phyloP scores from a whole-genome alignment of 441 rosid genomes.

The Erysimum pusillum region DNA sequence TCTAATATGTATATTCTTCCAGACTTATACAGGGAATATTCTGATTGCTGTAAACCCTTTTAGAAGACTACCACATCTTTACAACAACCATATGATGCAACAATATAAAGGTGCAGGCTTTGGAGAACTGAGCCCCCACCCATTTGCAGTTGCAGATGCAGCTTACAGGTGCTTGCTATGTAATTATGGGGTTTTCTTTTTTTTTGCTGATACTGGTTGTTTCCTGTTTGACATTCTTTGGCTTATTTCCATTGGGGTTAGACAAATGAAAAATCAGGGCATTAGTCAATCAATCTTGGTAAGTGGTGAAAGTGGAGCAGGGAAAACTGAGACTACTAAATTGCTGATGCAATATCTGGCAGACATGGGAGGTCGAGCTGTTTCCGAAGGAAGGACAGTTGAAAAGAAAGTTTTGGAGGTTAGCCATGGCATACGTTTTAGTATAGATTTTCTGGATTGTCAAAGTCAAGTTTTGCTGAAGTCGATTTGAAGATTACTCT shows the following conservation, averaged over 20 bases:
- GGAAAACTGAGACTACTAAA: slow-evolving; percentile 97
- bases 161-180: slow-evolving; percentile 74
- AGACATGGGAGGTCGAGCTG: slow-evolving; percentile 98
- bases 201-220: slow-evolving; percentile 18
- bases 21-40: slow-evolving; percentile 95
- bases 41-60: slow-evolving; percentile 98
- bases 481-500: slow-evolving; percentile 16
- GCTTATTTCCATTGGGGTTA: slow-evolving; percentile 44
- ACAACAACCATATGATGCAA: slow-evolving; percentile 93
- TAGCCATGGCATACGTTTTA: slow-evolving; percentile 37
- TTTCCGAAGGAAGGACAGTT: slow-evolving; percentile 87
- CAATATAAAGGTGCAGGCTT: slow-evolving; percentile 94
- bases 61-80: slow-evolving; percentile 89
- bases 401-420: slow-evolving; percentile 99
- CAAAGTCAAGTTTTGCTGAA: slow-evolving; percentile 23
- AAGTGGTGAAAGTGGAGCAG: slow-evolving; percentile 99
- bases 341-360: slow-evolving; percentile 96
- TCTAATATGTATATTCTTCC: slow-evolving; percentile 40
- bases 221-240: slow-evolving; percentile 24
- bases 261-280: slow-evolving; percentile 88
- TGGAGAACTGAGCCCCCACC: slow-evolving; percentile 98
- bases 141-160: slow-evolving; percentile 97
- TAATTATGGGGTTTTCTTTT: slow-evolving; percentile 12
- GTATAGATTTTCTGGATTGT: slow-evolving; percentile 20
- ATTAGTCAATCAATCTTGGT: slow-evolving; percentile 92